Base-by-base conservation (phyloP, 352 stramenopile genomes). In the Globisporangium yorkense region DNA sequence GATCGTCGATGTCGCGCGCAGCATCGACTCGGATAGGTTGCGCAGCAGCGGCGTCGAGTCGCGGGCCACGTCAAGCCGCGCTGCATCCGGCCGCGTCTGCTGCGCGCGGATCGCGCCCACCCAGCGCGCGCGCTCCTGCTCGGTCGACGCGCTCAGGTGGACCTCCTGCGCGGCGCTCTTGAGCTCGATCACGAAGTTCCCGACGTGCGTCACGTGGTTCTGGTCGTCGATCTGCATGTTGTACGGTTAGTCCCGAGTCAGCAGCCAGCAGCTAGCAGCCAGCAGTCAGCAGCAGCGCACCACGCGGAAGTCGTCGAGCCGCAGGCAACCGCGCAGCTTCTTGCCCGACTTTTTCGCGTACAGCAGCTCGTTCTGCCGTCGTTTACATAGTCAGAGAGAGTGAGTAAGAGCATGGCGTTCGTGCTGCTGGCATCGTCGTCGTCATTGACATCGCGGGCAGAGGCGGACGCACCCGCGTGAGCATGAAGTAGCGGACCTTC, bases 281-380 rank as follows among this genome's bases (percentile, higher is more conserved):
- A 3, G 46, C 5, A 47, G n/a, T 24, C 21, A 24, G 21, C 21
- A 4, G n/a, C 21, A 12, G 66, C 81, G 49, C 62, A 94, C 84
- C 63, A 91, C 77, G 59, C 88, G 75, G 37, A 88, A 59, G 49
- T 77, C 70, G 48, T 78, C 62, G 31, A 92, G 37, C 4, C 60
- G 52, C 16, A 80, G 58, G 51, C 74, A 69, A 9, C 77, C 44
- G n/a, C 84, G 71, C 37, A 72, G 66, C 49, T 87, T 90, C 56
- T 84, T 87, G n/a, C 85, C 85, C 41, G 83, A 92, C 58, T 92
- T 91, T 20, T 87, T 90, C 12, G 80, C 74, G 62, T 94, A 94
- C 49, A 84, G 67, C 10, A 94, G 62, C 33, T 88, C 75, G n/a
- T 69, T 74, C 84, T 94, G 48, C 4, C 18, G 24, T 5, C 58